Evolutionary conservation across 2,329 filamentous ascomycete species (phyloP).

Genomic region (Neonectria magnoliae): DNA sequence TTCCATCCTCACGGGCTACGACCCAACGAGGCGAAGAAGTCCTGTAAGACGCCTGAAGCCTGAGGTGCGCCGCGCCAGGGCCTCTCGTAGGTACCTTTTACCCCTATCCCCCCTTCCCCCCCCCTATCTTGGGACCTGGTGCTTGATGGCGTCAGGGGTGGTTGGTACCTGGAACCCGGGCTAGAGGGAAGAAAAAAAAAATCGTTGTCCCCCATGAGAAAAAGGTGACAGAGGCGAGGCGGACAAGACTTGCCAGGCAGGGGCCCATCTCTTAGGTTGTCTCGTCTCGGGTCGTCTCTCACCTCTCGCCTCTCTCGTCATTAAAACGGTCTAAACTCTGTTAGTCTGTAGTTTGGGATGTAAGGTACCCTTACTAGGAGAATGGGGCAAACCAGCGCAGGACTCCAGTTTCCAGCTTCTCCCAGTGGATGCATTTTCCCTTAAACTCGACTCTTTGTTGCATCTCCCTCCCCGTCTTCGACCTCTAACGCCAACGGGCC

Average conservation of each 20-base stretch:
- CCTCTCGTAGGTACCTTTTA: conserved; percentile 12
- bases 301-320: conserved; percentile 4
- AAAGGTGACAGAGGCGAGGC: background rate
- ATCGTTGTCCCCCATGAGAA: background rate
- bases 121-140: conserved; percentile 36
- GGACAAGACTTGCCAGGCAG: conserved; percentile 5
- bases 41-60: conserved; percentile 9
- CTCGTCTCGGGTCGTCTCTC: conserved; percentile 18
- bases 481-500: background rate
- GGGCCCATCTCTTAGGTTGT: background rate
- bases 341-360: conserved; percentile 16
- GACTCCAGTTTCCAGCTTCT: background rate
- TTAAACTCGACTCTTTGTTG: background rate
- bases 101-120: conserved; percentile 30
- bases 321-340: conserved; percentile 16
- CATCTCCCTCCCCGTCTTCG: background rate
- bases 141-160: conserved; percentile 36
- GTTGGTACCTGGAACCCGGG: conserved; percentile 10
- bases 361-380: conserved; percentile 23
- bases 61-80: conserved; percentile 9
- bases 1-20: conserved; percentile 10
- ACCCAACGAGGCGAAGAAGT: conserved; percentile 10
- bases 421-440: background rate
- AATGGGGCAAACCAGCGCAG: conserved; percentile 10
- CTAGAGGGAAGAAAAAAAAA: conserved; percentile 6